Conservation (phyloP, 2,329 filamentous ascomycete species). For the Claviceps sp. region DNA sequence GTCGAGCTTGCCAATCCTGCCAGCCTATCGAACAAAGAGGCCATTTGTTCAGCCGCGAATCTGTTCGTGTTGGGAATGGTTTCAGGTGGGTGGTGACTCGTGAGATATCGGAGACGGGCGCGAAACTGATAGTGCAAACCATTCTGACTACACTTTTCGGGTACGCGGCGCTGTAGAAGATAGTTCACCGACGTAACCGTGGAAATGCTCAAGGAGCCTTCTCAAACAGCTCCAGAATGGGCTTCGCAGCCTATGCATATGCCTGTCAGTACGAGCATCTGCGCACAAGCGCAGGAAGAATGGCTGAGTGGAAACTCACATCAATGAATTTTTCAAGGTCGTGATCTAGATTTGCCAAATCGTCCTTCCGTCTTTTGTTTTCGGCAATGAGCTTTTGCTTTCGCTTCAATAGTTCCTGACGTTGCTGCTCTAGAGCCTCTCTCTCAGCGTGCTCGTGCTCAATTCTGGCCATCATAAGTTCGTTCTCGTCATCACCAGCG, state of each 20-base stretch:
- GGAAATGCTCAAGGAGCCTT: slow-evolving; percentile 40
- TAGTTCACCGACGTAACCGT: neutral
- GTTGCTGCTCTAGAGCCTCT: slow-evolving; percentile 70
- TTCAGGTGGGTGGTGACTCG: no score
- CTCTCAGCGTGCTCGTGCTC: slow-evolving; percentile 80
- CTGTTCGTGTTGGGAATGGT: neutral
- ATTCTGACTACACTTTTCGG: neutral
- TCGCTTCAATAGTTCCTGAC: slow-evolving; percentile 58
- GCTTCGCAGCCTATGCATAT: slow-evolving; percentile 58
- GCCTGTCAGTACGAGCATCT: neutral
- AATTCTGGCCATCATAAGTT: slow-evolving; percentile 80
- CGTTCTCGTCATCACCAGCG: slow-evolving; percentile 56
- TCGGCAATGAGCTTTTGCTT: slow-evolving; percentile 50
- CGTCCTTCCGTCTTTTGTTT: slow-evolving; percentile 89
- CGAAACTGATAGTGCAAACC: neutral
- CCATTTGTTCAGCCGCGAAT: neutral
- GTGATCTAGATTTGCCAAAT: slow-evolving; percentile 79
- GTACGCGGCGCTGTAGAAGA: neutral
- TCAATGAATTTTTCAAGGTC: slow-evolving; percentile 92
- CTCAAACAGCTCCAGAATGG: slow-evolving; percentile 75
- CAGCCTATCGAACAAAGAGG: no score
- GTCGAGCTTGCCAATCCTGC: neutral
- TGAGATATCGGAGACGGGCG: neutral
- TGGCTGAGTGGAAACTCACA: slow-evolving; percentile 32
- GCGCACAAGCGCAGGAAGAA: neutral